Conservation (phyloP, 371 early-diverging fungal species). For the Apophysomyces ossiformis region DNA sequence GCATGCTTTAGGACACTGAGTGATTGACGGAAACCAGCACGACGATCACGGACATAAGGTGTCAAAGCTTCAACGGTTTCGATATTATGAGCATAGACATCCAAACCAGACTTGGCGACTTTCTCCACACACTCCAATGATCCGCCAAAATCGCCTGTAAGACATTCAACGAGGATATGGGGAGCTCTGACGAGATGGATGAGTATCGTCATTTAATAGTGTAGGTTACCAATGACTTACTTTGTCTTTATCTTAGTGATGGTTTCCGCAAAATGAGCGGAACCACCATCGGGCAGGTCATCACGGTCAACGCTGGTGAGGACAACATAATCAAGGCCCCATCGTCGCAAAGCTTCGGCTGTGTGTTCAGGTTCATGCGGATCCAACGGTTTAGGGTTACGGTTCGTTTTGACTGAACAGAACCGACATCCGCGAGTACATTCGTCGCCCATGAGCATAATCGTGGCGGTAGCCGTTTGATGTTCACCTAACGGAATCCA, state of each 20-base stretch:
- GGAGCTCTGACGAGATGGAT: constrained; percentile 66
- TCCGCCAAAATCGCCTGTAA: constrained; percentile 96
- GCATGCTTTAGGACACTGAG: constrained; percentile 88
- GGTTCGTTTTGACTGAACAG: constrained; percentile 97
- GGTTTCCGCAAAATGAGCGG: constrained; percentile 93
- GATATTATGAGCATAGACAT: constrained; percentile 98
- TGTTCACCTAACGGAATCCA: constrained; percentile 64
- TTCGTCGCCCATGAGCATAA: constrained; percentile 99
- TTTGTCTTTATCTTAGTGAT: constrained; percentile 85
- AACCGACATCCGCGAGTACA: constrained; percentile 98
- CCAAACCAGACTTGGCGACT: constrained; percentile 90
- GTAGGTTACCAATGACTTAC: constrained; percentile 39
- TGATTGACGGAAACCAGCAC: constrained; percentile 94
- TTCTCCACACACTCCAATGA: constrained; percentile 74
- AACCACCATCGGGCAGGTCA: constrained; percentile 93
- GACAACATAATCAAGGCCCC: constrained; percentile 98
- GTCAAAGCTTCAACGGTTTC: constrained; percentile 96
- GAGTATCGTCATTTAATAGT: too few relatives aligned
- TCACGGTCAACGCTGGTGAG: constrained; percentile 98
- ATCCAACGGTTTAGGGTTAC: constrained; percentile 88
- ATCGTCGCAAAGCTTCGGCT: constrained; percentile 91
- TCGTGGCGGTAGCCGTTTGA: constrained; percentile 97
- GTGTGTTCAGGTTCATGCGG: constrained; percentile 94
- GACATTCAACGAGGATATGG: constrained; percentile 92
- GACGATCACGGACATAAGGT: constrained; percentile 91